Conservation (phyloP, 2,329 filamentous ascomycete species). For the Periconia sp. region DNA sequence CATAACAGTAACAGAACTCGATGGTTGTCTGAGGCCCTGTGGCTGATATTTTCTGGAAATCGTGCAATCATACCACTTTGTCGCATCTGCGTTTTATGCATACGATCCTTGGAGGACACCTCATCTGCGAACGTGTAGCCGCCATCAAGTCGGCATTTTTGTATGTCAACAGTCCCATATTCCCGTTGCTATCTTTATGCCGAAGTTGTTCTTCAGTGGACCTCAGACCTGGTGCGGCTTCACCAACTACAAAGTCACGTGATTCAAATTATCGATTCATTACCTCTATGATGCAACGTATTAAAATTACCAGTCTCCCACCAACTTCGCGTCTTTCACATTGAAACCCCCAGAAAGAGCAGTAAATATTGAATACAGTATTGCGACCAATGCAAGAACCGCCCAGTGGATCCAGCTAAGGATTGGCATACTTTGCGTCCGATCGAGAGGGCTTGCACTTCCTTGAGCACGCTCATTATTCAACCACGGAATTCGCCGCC, state of each 20-base stretch:
- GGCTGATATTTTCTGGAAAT: not conserved
- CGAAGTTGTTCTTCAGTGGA: too few relatives aligned
- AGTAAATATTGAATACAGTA: conserved; percentile 2
- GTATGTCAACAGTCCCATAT: too few relatives aligned
- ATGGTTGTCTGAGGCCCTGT: not conserved
- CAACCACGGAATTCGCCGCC: conserved; percentile 45
- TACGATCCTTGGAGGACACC: too few relatives aligned
- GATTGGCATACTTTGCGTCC: conserved; percentile 11
- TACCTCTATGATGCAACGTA: not conserved
- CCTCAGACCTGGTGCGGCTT: too few relatives aligned
- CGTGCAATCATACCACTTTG: not conserved
- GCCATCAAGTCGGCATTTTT: too few relatives aligned
- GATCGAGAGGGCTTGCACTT: conserved; percentile 17
- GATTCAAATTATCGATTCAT: too few relatives aligned
- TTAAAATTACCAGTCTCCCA: conserved; percentile 5
- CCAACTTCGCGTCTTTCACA: conserved; percentile 6
- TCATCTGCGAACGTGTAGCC: too few relatives aligned
- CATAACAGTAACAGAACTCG: not conserved
- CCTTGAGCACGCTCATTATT: conserved; percentile 5
- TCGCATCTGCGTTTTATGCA: not conserved
- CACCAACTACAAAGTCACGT: too few relatives aligned
- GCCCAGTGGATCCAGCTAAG: conserved; percentile 22
- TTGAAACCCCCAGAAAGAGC: conserved; percentile 4
- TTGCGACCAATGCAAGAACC: conserved; percentile 9
- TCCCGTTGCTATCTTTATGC: too few relatives aligned